Evolutionary conservation across 768 basidiomycete species (phyloP).

Genomic region (Daedalea quercina): DNA sequence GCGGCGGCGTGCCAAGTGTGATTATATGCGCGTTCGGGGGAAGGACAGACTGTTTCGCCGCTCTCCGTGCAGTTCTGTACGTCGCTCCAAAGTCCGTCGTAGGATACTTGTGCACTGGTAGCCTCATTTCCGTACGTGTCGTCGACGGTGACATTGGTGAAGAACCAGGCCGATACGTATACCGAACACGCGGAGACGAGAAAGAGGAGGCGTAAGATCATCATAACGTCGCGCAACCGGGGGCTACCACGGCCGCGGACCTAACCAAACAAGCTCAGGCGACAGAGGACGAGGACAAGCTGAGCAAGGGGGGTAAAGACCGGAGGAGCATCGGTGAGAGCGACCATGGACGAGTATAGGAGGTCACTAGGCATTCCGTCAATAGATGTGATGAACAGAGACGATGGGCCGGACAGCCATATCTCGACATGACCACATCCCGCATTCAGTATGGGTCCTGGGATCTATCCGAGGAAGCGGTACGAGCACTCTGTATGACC

Average conservation of each 20-base stretch:
- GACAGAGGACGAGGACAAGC: background rate
- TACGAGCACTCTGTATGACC: background rate
- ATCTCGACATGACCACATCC: background rate
- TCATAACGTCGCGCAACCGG: background rate
- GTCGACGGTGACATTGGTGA: constrained; percentile 37
- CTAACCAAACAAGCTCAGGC: background rate
- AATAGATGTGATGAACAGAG: background rate
- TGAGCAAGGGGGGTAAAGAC: background rate
- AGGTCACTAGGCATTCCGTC: background rate
- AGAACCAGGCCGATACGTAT: constrained; percentile 11
- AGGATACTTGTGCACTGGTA: constrained; percentile 26
- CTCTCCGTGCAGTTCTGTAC: background rate
- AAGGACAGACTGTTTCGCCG: constrained; percentile 19
- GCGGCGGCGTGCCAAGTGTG: constrained; percentile 30
- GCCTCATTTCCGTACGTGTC: constrained; percentile 28
- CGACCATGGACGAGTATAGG: background rate
- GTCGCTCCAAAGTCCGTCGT: constrained; percentile 20
- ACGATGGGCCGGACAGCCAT: background rate
- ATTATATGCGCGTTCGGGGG: constrained; percentile 11
- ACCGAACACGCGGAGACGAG: background rate
- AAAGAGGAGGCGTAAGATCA: background rate
- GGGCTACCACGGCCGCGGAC: background rate
- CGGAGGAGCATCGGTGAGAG: background rate
- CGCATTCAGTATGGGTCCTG: background rate
- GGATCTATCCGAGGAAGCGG: background rate